Base-by-base conservation (phyloP, 2,329 filamentous ascomycete genomes). In the Dothidotthia symphoricarpi region DNA sequence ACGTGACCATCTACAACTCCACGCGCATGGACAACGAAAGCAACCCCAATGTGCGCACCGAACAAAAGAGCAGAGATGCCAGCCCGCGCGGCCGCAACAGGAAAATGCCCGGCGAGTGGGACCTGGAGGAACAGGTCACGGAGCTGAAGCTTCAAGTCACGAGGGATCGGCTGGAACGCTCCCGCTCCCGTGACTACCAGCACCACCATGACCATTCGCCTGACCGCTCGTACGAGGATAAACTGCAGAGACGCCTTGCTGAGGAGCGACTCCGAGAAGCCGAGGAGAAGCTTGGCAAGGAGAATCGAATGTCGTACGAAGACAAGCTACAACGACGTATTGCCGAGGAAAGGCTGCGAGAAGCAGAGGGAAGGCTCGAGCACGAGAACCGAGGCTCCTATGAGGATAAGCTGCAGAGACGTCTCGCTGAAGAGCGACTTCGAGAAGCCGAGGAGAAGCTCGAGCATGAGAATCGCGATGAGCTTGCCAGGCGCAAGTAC, bases 1-100 rank as follows among this genome's bases (percentile, higher is more conserved):
- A 69, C 31, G 66, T 74, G 45, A 71, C 70, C 49, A 71, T 73
- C 44, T 68, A 70, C 60, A 73, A 73, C 53, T 68, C 67, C 37
- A 65, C 67, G 36, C 60, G 61, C 35, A 63, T 66, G 45, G 59
- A 67, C 45, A 63, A 61, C 36, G 62, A 64, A 28, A 63, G 52
- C 28, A 64, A 39, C 35, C 61, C 57, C 7, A 56, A 57, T 33
- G 56, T 69, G 11, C 61, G 55, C 42, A 58, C 58, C 28, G 56
- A 67, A 14, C 59, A 64, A 38, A 51, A 44, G 33, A 56, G 49
- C 31, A 53, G 49, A 22, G 43, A 47, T 13, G 44, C 53, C 12
- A 61, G 51, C 44, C 50, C 59, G 27, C 56, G 59, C 17, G 61
- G 63, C 16, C 58, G 63, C 17, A 31, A 31, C 16, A 52, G 54